These are phyloP conservation scores for Cladosporium sp. DNA, from an alignment of 2,329 filamentous ascomycete genomes.

Conservation along the genomic window DNA sequence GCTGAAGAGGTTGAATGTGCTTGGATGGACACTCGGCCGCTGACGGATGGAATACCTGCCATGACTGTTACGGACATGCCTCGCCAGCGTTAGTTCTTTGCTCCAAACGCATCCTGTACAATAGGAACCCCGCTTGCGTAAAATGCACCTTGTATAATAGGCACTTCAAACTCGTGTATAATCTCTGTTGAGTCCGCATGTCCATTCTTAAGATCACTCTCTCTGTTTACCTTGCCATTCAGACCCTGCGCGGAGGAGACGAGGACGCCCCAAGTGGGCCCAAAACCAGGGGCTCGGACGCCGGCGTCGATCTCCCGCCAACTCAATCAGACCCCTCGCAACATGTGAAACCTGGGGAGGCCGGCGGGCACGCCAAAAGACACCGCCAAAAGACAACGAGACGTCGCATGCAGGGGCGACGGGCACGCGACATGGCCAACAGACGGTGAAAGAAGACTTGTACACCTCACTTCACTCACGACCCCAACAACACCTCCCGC, in stretches of 20 bases:
- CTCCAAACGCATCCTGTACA: no score
- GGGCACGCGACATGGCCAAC: neutral
- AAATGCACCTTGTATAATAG: no score
- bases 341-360: neutral
- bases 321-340: neutral
- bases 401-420: no score
- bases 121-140: no score
- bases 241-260: neutral
- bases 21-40: constrained; percentile 1
- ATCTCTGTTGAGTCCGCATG: no score
- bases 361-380: neutral
- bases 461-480: no score
- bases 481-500: neutral
- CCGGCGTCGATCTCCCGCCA: neutral
- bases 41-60: neutral
- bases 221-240: no score
- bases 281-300: neutral
- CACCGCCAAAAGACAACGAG: neutral
- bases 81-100: no score
- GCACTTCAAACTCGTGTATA: no score
- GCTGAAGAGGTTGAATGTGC: neutral
- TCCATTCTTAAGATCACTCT: no score
- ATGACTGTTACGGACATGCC: no score
- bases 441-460: neutral
- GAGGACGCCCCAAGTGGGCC: neutral